These are phyloP conservation scores for Polyporus tsugae DNA, from an alignment of 1,284 basidiomycete genomes.

Conservation along the genomic window DNA sequence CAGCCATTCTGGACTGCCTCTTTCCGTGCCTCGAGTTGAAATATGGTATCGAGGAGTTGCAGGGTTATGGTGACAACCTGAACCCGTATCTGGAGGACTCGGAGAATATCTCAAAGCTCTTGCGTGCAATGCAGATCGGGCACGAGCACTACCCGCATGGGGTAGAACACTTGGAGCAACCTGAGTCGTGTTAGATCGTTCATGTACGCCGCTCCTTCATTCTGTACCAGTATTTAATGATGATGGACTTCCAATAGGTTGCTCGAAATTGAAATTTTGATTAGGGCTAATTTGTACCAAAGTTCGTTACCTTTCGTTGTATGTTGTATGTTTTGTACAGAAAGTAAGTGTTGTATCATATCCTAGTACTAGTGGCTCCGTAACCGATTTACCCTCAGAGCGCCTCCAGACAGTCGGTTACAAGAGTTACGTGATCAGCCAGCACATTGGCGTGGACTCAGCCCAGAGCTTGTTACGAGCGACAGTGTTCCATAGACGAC, in stretches of 20 bases:
- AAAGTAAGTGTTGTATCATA: not conserved
- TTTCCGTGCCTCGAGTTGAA: not conserved
- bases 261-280: no score
- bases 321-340: not conserved
- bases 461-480: not conserved
- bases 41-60: not conserved
- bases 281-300: no score
- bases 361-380: not conserved
- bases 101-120: not conserved
- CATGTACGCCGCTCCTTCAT: not conserved
- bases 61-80: not conserved
- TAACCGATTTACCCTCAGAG: not conserved
- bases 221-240: not conserved
- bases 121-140: not conserved
- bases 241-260: no score
- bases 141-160: not conserved
- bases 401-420: not conserved
- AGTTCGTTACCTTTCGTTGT: no score
- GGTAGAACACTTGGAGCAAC: not conserved
- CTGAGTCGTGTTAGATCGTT: not conserved
- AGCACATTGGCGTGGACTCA: not conserved
- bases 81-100: not conserved
- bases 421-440: not conserved
- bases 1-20: not conserved
- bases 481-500: not conserved